These are phyloP conservation scores for Candida easanensis DNA, from an alignment of 805 yeast genomes.

Conservation along the genomic window DNA sequence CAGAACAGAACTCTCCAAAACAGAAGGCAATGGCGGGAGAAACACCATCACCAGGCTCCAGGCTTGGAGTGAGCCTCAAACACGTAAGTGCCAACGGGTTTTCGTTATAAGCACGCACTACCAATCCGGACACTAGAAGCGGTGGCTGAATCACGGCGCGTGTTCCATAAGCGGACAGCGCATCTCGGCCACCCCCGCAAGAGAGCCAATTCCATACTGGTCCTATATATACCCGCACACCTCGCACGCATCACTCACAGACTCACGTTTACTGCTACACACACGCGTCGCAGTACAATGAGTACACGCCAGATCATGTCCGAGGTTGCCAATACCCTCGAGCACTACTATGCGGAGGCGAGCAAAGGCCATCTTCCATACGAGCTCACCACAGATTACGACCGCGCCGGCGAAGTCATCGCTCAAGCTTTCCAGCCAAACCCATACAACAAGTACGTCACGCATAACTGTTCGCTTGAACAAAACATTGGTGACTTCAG, in stretches of 20 bases:
- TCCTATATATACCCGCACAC: background rate
- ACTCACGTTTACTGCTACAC: no score
- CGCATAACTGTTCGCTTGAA: constrained; percentile 13
- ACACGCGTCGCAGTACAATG: constrained; percentile 2
- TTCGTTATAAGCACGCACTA: no score
- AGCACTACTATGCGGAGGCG: constrained; percentile 2
- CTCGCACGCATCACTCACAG: background rate
- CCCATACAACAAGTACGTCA: constrained; percentile 15
- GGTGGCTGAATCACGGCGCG: no score
- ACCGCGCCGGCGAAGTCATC: constrained; percentile 16
- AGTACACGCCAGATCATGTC: background rate
- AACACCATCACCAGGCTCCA: no score
- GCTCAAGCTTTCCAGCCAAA: constrained; percentile 23
- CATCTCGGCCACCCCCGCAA: no score
- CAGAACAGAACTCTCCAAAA: no score
- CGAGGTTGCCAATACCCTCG: background rate
- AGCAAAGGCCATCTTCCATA: background rate
- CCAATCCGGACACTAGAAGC: no score
- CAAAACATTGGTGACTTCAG: constrained; percentile 16
- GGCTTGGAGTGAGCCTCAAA: no score
- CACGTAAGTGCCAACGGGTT: no score
- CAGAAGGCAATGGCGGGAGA: no score
- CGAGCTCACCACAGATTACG: constrained; percentile 13
- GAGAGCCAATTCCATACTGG: no score
- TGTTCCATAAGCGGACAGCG: no score